phyloP scores from a whole-genome alignment of 1,284 basidiomycete genomes.

The Meripilus lineatus region DNA sequence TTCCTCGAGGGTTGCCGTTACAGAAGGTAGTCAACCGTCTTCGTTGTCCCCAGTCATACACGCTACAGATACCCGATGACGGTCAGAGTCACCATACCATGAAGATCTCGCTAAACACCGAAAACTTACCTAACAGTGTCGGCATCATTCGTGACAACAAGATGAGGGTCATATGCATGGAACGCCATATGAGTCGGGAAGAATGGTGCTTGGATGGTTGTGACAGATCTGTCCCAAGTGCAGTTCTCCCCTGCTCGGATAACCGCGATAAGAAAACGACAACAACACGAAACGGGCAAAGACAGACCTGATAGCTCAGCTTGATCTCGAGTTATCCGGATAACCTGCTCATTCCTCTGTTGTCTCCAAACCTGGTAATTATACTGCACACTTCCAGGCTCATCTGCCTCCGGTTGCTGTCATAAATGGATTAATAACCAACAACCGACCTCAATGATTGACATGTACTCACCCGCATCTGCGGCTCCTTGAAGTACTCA shows the following conservation, averaged over 20 bases:
- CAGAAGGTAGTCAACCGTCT: constrained; percentile 79
- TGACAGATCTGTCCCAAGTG: constrained; percentile 80
- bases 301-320: constrained; percentile 68
- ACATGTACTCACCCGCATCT: constrained; percentile 89
- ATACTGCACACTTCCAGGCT: constrained; percentile 90
- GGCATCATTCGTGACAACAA: constrained; percentile 82
- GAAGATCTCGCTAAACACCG: constrained; percentile 1
- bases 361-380: constrained; percentile 97
- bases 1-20: constrained; percentile 83
- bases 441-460: constrained; percentile 1
- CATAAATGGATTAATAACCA: constrained; percentile 9
- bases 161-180: constrained; percentile 89
- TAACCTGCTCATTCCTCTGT: constrained; percentile 82
- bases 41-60: constrained; percentile 92
- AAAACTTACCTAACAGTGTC: constrained; percentile 80
- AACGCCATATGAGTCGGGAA: constrained; percentile 80
- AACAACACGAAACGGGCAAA: neutral
- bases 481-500: constrained; percentile 97
- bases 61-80: constrained; percentile 31
- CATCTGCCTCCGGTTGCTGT: constrained; percentile 90
- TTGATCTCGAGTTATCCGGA: constrained; percentile 68
- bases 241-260: constrained; percentile 34
- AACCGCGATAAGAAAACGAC: neutral
- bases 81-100: no score
- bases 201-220: constrained; percentile 65